Base-by-base conservation (phyloP, 2,329 filamentous ascomycete genomes). In the Sordariomycetes sp. region DNA sequence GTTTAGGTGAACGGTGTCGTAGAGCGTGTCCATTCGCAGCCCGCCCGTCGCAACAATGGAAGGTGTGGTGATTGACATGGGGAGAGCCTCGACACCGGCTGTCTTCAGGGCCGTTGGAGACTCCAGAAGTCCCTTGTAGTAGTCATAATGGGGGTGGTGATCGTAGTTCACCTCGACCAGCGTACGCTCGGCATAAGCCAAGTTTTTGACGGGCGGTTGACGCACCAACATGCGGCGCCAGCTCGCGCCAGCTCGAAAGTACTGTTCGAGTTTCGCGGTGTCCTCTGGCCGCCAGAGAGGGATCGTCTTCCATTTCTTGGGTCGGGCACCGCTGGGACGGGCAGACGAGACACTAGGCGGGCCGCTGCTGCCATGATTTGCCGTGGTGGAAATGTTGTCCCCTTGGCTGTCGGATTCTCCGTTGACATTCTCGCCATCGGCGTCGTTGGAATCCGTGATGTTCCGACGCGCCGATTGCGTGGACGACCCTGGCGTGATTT, bases 221-320 rank as follows among this genome's bases (percentile, higher is more conserved):
- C 61, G 56, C 16, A 64, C 60, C 11, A 65, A 59, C 64, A 65
- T 65, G 12, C 63, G 59, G 7, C 64, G 61, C 64, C 64, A 65
- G 51, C 60, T 63, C 11, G 64, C 63, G 1, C 60, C 60, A 2
- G 56, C 25, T 2, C 62, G 57, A 20, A 61, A 57, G 50, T 63
- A 64, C 0, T 53, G 58, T 10, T 61, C 46, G 12, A 57, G 46
- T 25, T 53, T 52, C 46, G 22, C 20, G 20, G 50, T 43, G 24
- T 57, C 48, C 7, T 18, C 10, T 10, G 50, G 24, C n/a, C 46
- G 55, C 55, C 55, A 57, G 18, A 37, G n/a, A 24, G 50, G 25
- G 7, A 52, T n/a, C 32, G 48, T 22, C 55, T 43, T 57, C 46
- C 55, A 52, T 24, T 53, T 57, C 24, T 10, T 34, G 46, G 46